These are phyloP conservation scores for Ampelocalamus luodianensis DNA, from an alignment of 176 grass and related monocot genomes.

Conservation along the genomic window DNA sequence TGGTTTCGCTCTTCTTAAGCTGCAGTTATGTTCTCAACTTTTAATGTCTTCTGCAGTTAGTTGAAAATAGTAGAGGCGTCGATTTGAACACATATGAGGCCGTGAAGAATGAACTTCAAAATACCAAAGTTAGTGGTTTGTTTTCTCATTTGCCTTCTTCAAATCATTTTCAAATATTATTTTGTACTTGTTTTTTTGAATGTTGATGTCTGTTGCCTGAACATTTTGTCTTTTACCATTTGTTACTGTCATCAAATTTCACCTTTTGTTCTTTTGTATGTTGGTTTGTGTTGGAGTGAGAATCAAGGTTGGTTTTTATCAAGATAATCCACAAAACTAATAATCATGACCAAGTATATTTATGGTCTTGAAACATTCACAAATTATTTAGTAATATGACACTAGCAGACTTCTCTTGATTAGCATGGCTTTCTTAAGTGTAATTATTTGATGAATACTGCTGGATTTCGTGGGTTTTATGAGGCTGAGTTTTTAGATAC, in stretches of 20 bases:
- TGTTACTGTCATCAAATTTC: background rate
- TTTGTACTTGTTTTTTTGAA: background rate
- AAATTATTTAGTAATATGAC: conserved; percentile 15
- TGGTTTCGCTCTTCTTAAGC: conserved; percentile 28
- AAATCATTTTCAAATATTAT: conserved; percentile 7
- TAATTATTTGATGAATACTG: conserved; percentile 5
- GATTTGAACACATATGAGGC: conserved; percentile 74
- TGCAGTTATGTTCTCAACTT: conserved; percentile 15
- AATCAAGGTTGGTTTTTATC: background rate
- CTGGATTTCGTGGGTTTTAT: background rate
- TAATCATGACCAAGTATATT: background rate
- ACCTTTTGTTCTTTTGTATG: background rate
- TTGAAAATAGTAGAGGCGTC: conserved; percentile 74
- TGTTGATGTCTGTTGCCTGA: background rate
- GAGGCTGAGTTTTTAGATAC: background rate
- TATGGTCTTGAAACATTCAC: background rate
- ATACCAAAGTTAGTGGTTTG: conserved; percentile 64
- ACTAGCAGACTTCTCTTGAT: background rate
- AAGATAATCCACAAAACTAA: background rate
- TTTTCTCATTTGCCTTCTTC: background rate
- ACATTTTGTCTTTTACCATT: background rate
- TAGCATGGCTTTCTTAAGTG: background rate
- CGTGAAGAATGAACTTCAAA: conserved; percentile 84
- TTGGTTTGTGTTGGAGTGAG: background rate
- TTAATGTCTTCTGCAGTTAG: conserved; percentile 60